These are phyloP conservation scores for Boeremia lycopersici DNA, from an alignment of 2,329 filamentous ascomycete genomes.

Conservation along the genomic window DNA sequence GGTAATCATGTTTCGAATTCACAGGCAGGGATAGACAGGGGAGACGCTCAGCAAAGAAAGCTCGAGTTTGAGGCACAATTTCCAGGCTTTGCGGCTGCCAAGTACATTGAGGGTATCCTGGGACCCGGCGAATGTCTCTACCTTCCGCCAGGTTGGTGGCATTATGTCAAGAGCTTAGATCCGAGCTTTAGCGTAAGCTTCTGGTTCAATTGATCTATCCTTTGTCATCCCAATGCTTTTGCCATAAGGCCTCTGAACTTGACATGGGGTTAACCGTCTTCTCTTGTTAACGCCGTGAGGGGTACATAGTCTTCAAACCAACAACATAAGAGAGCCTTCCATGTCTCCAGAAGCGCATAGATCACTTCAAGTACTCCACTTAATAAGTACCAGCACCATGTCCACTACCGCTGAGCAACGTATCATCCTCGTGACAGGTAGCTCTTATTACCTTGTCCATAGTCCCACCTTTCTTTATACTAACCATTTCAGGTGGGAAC, in stretches of 20 bases:
- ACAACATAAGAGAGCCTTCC: too few relatives aligned
- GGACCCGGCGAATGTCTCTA: conserved; percentile 84
- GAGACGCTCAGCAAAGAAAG: neutral
- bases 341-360: too few relatives aligned
- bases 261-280: too few relatives aligned
- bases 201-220: conserved; percentile 66
- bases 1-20: neutral
- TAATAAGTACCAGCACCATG: too few relatives aligned
- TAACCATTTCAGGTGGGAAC: conserved; percentile 33
- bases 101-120: conserved; percentile 78
- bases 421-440: too few relatives aligned
- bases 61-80: conserved; percentile 45
- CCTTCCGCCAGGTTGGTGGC: conserved; percentile 96
- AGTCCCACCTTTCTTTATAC: too few relatives aligned
- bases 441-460: too few relatives aligned
- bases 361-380: too few relatives aligned
- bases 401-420: too few relatives aligned
- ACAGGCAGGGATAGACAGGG: conserved; percentile 26
- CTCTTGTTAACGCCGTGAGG: too few relatives aligned
- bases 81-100: conserved; percentile 63
- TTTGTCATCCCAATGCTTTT: neutral
- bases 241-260: neutral
- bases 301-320: too few relatives aligned
- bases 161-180: conserved; percentile 86
- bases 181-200: conserved; percentile 95